Evolutionary conservation across 306 rosid genomes (phyloP), one percentile per base, ranked within the genome.

Genomic region (Glycine latifolia): DNA sequence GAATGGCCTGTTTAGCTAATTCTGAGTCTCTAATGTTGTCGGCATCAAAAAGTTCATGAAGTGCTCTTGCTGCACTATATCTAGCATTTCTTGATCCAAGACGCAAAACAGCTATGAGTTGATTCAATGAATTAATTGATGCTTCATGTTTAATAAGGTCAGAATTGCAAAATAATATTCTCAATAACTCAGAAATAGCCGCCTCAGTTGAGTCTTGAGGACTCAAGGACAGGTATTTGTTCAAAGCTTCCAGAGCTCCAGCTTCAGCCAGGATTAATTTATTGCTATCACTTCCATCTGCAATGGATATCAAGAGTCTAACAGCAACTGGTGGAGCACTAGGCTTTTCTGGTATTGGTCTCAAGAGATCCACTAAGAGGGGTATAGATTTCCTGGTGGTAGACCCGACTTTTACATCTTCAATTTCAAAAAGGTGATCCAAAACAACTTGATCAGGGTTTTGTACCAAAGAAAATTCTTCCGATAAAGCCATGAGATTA

Each of bases 41-140:
- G 7, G 96, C 88, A 56, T 86, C 89, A 74, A 91, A 95, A 82
- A 95, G 97, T 85, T 90, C 97, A 67, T 85, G 71, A 48, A 95
- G 93, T 58, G 98, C 97, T 85, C 96, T 90, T 50, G 98, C 94
- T 75, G 97, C 98, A 86, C 93, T 90, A 77, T 86, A 93, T 87
- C 99, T 93, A 85, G 98, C 93, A 85, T 88, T 89, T 91, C 96
- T 95, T 73, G 99, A 95, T 80, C 99, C 99, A 79, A 95, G 89
- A 76, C 97, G 98, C 88, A 95, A 84, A 78, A 95, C 99, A 60
- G 99, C 98, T 71, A 93, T 88, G 66, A 95, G 97, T 85, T 95
- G 97, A 81, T 89, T 95, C 85, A 95, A 71, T 52, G 99, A 91
- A 87, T 92, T 93, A 56, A 83, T 80, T 5, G 98, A 86, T 81